phyloP scores from a whole-genome alignment of 257 asterid species.

The Solanum habrochaites region DNA sequence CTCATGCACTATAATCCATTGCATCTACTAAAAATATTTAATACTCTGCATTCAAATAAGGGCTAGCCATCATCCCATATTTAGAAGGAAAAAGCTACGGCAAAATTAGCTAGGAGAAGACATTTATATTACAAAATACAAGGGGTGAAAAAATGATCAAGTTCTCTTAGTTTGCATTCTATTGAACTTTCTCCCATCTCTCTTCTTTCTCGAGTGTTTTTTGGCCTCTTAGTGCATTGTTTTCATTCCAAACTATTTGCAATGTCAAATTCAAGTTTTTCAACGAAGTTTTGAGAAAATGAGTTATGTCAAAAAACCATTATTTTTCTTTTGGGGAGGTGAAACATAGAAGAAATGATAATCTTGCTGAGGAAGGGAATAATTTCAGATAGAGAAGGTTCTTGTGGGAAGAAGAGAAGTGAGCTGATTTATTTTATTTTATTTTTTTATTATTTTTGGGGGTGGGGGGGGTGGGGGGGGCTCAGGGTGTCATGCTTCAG shows the following conservation, averaged over 20 bases:
- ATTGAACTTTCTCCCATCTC: background rate
- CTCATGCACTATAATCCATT: background rate
- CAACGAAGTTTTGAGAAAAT: too few relatives aligned
- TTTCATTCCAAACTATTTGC: background rate
- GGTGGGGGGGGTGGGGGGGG: background rate
- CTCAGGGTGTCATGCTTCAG: background rate
- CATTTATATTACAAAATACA: background rate
- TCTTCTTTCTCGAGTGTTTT: background rate
- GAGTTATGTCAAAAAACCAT: too few relatives aligned
- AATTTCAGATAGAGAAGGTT: too few relatives aligned
- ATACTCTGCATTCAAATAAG: background rate
- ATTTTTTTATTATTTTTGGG: too few relatives aligned
- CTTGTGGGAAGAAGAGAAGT: too few relatives aligned
- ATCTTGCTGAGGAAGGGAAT: too few relatives aligned
- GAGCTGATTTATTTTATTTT: background rate
- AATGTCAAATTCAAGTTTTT: background rate
- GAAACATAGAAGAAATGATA: too few relatives aligned
- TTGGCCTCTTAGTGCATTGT: background rate
- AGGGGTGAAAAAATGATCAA: background rate
- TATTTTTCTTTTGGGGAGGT: too few relatives aligned
- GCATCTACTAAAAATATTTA: background rate
- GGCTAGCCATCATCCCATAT: background rate
- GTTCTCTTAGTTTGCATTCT: background rate
- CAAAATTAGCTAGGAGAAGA: background rate
- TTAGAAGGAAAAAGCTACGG: background rate